phyloP scores from a whole-genome alignment of 2,329 filamentous ascomycete genomes.

The Colletotrichum sp. region DNA sequence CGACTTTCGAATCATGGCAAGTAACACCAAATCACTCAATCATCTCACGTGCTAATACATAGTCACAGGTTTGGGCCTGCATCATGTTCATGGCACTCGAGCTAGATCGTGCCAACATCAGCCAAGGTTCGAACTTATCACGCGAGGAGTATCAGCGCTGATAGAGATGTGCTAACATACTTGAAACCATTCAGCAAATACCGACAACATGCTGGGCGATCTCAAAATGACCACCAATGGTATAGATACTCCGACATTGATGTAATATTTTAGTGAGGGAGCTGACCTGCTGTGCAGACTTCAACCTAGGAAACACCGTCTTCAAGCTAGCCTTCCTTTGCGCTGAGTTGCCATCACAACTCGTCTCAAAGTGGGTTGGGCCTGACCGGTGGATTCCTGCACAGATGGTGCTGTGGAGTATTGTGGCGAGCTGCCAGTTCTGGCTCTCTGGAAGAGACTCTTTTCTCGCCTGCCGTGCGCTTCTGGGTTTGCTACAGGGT shows the following conservation, averaged over 20 bases:
- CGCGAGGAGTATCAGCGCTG: not conserved
- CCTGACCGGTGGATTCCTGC: constrained; percentile 57
- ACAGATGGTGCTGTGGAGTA: constrained; percentile 59
- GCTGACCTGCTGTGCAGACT: constrained; percentile 32
- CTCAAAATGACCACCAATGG: constrained; percentile 46
- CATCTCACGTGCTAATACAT: constrained; percentile 38
- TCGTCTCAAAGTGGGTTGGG: constrained; percentile 58
- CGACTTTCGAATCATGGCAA: constrained; percentile 49
- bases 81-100: constrained; percentile 56
- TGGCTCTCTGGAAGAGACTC: constrained; percentile 34
- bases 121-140: constrained; percentile 32
- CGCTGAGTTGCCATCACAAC: constrained; percentile 63
- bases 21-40: constrained; percentile 38
- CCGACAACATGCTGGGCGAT: constrained; percentile 52
- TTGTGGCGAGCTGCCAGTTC: constrained; percentile 51
- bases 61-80: constrained; percentile 46
- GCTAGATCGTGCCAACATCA: constrained; percentile 48
- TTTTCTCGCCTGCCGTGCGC: constrained; percentile 34
- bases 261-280: too few relatives aligned
- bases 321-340: constrained; percentile 56
- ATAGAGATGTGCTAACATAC: not conserved
- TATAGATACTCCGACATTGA: not conserved
- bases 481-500: constrained; percentile 40
- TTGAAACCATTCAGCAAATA: constrained; percentile 40
- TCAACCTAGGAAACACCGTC: constrained; percentile 54